Evolutionary conservation across 202 grass and related monocot species (phyloP).

Genomic region (Dendrocalamus latiflorus): DNA sequence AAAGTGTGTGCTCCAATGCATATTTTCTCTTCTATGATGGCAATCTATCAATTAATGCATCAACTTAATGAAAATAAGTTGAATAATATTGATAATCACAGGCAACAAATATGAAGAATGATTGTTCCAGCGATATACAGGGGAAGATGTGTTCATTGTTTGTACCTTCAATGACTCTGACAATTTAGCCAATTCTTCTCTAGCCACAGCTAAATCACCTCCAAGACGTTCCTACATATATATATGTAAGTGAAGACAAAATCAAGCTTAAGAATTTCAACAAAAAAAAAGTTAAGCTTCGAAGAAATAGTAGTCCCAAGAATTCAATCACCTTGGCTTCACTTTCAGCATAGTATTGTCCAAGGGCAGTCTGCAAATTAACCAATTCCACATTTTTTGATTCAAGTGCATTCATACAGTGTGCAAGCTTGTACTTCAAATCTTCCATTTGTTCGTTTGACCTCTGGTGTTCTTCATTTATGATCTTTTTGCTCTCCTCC

Average conservation of each 20-base stretch:
- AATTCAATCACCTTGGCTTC: conserved; percentile 72
- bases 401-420: no score
- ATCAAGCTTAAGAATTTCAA: neutral
- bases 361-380: no score
- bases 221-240: conserved; percentile 71
- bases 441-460: no score
- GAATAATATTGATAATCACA: conserved; percentile 9
- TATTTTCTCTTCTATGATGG: neutral
- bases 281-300: neutral
- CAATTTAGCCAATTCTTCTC: conserved; percentile 73
- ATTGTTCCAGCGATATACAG: conserved; percentile 20
- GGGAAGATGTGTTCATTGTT: conserved; percentile 20
- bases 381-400: no score
- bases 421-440: no score
- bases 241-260: conserved; percentile 18
- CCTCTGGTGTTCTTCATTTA: no score
- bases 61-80: neutral
- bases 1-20: neutral
- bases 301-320: conserved; percentile 14
- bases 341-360: conserved; percentile 95
- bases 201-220: conserved; percentile 76
- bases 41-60: neutral
- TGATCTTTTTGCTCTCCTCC: no score
- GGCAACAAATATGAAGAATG: neutral
- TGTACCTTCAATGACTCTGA: conserved; percentile 79